Evolutionary conservation across 2,329 filamentous ascomycete genomes (phyloP), one percentile per base, ranked within the genome.

Genomic region (Aspergillus sp.): DNA sequence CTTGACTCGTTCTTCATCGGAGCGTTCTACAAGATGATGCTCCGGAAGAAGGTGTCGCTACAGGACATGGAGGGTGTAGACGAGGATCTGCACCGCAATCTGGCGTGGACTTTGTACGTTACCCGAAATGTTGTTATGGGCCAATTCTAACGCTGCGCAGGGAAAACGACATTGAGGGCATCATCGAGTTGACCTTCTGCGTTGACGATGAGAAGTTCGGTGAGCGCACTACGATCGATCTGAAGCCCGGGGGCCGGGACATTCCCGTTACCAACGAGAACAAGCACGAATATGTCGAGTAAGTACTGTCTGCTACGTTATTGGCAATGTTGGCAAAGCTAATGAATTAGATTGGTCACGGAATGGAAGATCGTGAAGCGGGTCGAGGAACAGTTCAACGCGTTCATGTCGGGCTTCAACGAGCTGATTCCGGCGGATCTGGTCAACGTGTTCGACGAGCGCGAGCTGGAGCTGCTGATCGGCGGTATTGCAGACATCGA

Each of bases 401-500:
- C 95, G 15, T 99, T 99, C 80, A 94, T 97, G 75, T 89, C 92
- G 63, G 95, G 95, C 4, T 99, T 99, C 84, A 92, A 98, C 74
- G 95, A 99, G 82, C 86, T 99, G 39, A 98, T 99, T 62, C 95
- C 95, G 2, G 88, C 93, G 58, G 95, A 99, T 73, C 85, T 99
- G 54, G 93, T 99, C 78, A 98, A 97, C 70, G 95, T 99, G 43
- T 99, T 99, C 72, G 95, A 99, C 73, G 95, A 99, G 82, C 91
- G 95, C 71, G 95, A 99, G 79, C 84, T 99, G 51, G 95, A 99
- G 79, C 81, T 99, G 68, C 85, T 99, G 68, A 98, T 99, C 73
- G 95, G 95, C 67, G 95, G 95, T 84, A 99, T 99, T 70, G 95
- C 95, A n/a, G 95, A 99, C 79, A 99, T 99, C 69, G 95, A 99